Conservation (phyloP, 148 eudicot genomes). For the Rhododendron griersonianum region DNA sequence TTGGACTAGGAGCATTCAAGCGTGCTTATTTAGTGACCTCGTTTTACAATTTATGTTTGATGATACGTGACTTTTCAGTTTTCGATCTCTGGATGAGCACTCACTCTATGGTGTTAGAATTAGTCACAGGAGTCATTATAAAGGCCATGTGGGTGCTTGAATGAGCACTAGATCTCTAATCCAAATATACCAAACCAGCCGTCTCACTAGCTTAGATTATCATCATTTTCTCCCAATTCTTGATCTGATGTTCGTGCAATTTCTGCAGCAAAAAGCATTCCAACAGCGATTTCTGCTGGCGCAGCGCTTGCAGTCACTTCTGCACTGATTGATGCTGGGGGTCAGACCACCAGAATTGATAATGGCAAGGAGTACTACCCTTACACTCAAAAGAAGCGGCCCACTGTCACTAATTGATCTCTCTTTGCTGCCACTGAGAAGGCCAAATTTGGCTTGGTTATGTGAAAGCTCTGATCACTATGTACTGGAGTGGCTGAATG, state of each 20-base stretch:
- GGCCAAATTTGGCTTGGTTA: neutral
- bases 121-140: neutral
- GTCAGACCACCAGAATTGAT: constrained; percentile 74
- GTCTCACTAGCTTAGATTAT: neutral
- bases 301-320: constrained; percentile 86
- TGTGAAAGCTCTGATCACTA: neutral
- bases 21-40: neutral
- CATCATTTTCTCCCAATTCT: neutral
- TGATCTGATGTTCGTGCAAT: neutral
- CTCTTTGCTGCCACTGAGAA: constrained; percentile 22
- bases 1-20: neutral
- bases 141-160: neutral
- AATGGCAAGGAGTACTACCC: constrained; percentile 44
- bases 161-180: neutral
- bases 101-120: neutral
- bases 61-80: neutral
- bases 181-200: neutral
- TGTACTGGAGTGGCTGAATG: neutral
- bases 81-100: neutral
- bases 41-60: neutral
- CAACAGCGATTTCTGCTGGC: constrained; percentile 77
- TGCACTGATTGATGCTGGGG: constrained; percentile 65
- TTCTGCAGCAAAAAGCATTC: constrained; percentile 63
- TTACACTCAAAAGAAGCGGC: constrained; percentile 74
- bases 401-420: constrained; percentile 23